phyloP scores from a whole-genome alignment of 1,284 basidiomycete species.

The Puccinia triticina region DNA sequence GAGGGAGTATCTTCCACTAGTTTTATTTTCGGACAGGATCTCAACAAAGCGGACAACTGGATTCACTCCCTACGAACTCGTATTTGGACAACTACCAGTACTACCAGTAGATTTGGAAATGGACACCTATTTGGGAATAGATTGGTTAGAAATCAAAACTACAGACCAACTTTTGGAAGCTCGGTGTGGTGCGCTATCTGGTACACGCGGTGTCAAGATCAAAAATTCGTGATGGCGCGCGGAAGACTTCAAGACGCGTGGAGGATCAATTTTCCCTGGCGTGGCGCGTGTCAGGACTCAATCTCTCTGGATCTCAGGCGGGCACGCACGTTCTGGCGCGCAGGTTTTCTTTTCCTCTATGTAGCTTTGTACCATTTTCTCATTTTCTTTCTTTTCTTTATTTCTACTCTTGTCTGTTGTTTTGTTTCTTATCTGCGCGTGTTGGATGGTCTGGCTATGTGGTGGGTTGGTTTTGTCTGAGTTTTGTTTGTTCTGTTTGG shows the following conservation, averaged over 20 bases:
- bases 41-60: too few relatives aligned
- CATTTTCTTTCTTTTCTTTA: constrained; percentile 7
- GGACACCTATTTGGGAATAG: too few relatives aligned
- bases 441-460: background rate
- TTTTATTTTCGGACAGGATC: too few relatives aligned
- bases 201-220: too few relatives aligned
- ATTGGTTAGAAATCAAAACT: background rate
- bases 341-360: constrained; percentile 1
- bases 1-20: too few relatives aligned
- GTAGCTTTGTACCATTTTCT: background rate
- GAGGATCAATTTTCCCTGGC: background rate
- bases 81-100: too few relatives aligned
- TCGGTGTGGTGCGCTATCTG: too few relatives aligned
- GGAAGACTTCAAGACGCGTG: background rate
- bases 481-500: constrained; percentile 10
- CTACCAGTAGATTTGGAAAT: too few relatives aligned
- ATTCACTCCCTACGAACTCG: too few relatives aligned
- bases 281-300: constrained; percentile 1
- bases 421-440: background rate
- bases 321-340: too few relatives aligned
- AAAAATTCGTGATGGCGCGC: too few relatives aligned
- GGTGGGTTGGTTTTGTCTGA: background rate
- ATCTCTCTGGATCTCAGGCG: constrained; percentile 4
- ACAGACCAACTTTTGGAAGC: too few relatives aligned
- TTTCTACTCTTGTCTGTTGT: background rate